Base-by-base conservation (phyloP, 1,284 basidiomycete species). In the Ustilago shanxiensis region DNA sequence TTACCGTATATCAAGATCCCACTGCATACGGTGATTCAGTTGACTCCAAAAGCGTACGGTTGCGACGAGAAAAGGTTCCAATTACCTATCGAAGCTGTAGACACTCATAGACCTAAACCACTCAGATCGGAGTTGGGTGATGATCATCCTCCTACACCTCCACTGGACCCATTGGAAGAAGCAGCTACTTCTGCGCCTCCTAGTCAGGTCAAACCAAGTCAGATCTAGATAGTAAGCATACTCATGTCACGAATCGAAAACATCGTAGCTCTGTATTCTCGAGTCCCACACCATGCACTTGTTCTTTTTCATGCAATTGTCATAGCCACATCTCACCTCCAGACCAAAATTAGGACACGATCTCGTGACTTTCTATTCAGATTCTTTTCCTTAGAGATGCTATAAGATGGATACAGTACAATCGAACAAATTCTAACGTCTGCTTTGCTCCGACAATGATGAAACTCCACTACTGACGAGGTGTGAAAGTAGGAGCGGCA, bases 31-130 rank as follows among this genome's bases (percentile, higher is more conserved):
- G 92, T 99, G 35, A 98, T 99, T 87, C 98, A 98, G 87, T 80
- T 99, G 60, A 98, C 96, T 0, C 97, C 97, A 2, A 95, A 94
- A 86, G 97, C 97, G 1, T 99, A 99, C 85, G 97, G 97, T 22
- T 99, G 96, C 88, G 95, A 98, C 86, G 97, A 99, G 87, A 95
- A 96, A 86, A 89, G 97, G 89, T 95, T 79, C 72, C 77, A 79
- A 49, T 64, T 84, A 33, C 84, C 84, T n/a, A 86, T 86, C 47
- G 82, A 85, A 60, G 84, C 84, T 2, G 84, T 85, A 3, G 80
- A 85, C 57, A 85, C 84, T 5, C 84, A 85, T 41, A 69, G 84
- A 18, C 80, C 77, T 20, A 83, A 82, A 52, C 84, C 83, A 22
- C 41, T 70, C 11, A 47, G 56, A 20, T 45, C 10, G n/a, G 71